Percentiles rank a stretch among this genome's conserved stretches.
Evolutionary conservation across 768 basidiomycete genomes (phyloP).

Genomic region (Lactarius evosmus): DNA sequence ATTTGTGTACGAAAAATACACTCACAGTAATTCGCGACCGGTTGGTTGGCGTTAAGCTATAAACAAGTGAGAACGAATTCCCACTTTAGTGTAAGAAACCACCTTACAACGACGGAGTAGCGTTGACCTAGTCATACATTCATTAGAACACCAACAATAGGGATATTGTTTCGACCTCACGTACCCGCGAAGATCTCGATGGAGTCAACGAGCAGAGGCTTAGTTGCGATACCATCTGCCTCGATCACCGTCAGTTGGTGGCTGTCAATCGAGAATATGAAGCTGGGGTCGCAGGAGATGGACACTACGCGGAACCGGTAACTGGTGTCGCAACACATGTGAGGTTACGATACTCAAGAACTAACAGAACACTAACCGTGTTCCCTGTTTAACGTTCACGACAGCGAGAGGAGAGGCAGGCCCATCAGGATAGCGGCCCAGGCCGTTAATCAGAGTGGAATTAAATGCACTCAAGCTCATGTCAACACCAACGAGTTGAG

Average conservation of each 20-base stretch:
- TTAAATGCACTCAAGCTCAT: constrained; percentile 29
- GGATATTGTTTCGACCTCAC: constrained; percentile 19
- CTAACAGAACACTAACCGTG: constrained; percentile 6
- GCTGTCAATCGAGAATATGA: constrained; percentile 39
- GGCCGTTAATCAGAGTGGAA: constrained; percentile 46
- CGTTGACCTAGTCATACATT: neutral
- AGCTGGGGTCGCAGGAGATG: constrained; percentile 35
- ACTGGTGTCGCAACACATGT: neutral
- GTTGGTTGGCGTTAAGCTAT: constrained; percentile 35
- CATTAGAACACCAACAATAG: no score
- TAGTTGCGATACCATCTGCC: constrained; percentile 37
- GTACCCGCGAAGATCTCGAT: constrained; percentile 43
- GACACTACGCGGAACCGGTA: constrained; percentile 25
- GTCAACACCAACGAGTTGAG: neutral
- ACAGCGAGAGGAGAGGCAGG: constrained; percentile 13
- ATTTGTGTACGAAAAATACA: constrained; percentile 17
- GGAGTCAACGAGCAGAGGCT: constrained; percentile 38
- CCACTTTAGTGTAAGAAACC: neutral
- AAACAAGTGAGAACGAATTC: neutral
- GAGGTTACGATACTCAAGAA: neutral
- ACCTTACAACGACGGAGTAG: constrained; percentile 21
- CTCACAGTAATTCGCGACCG: constrained; percentile 41
- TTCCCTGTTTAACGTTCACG: constrained; percentile 11
- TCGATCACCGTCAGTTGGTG: constrained; percentile 44
- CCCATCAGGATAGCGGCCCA: constrained; percentile 39